These are phyloP conservation scores for Tulasnella sp. DNA, from an alignment of 768 basidiomycete genomes.

Conservation along the genomic window DNA sequence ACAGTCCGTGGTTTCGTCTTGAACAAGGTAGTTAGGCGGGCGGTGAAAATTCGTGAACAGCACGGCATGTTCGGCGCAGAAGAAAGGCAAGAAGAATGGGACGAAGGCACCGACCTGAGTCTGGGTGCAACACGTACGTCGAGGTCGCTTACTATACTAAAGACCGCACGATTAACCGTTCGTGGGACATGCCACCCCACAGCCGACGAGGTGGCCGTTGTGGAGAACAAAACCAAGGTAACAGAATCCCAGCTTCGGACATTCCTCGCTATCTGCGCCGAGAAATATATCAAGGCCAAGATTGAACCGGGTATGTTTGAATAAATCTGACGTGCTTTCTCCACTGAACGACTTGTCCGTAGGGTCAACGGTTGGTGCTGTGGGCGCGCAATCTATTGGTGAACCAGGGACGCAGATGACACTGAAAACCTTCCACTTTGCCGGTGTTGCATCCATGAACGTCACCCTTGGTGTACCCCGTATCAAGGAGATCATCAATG, in stretches of 20 bases:
- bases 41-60: slow-evolving; percentile 53
- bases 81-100: slow-evolving; percentile 62
- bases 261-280: slow-evolving; percentile 83
- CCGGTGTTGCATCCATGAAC: slow-evolving; percentile 99
- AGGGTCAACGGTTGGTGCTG: slow-evolving; percentile 97
- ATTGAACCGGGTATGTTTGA: slow-evolving; percentile 71
- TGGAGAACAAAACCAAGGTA: slow-evolving; percentile 86
- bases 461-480: slow-evolving; percentile 99
- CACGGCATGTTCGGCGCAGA: slow-evolving; percentile 79
- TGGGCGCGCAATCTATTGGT: slow-evolving; percentile 97
- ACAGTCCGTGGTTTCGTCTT: slow-evolving; percentile 47
- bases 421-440: slow-evolving; percentile 98
- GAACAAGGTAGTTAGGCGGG: slow-evolving; percentile 47
- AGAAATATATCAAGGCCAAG: slow-evolving; percentile 85
- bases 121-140: slow-evolving; percentile 58
- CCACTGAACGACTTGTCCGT: neutral
- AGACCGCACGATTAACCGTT: neutral
- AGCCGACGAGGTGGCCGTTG: slow-evolving; percentile 48
- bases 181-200: neutral
- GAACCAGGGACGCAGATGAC: slow-evolving; percentile 99
- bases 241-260: slow-evolving; percentile 63
- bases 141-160: neutral
- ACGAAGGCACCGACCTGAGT: slow-evolving; percentile 60
- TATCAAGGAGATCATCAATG: slow-evolving; percentile 99
- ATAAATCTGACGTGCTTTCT: neutral